Base-by-base conservation (phyloP, 139 green algal genomes). In the Chlamydomonas eustigma region DNA sequence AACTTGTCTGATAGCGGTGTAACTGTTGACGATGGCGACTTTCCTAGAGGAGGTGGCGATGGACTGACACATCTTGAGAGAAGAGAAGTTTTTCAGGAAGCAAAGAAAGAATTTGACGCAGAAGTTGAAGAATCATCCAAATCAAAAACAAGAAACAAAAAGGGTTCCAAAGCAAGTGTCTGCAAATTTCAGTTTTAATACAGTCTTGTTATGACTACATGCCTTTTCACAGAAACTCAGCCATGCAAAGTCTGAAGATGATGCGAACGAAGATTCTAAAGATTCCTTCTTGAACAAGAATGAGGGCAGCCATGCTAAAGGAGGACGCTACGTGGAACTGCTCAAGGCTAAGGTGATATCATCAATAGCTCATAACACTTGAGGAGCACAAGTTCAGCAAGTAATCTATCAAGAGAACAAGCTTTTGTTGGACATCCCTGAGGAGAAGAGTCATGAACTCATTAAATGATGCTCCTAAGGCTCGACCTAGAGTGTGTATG, bases 271-370 rank as follows among this genome's bases (percentile, higher is more conserved):
- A 64, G 39, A 32, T 38, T 65, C 24, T 3, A 22, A 8, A 12
- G 36, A 18, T 18, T 58, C 44, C 18, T 18, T 58, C 12, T 58
- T 58, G 24, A 32, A 24, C 39, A 68, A 52, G 34, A 31, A 36
- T 63, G 34, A 3, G 28, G 2, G 0, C 36, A 50, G 50, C 18
- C 8, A 81, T 58, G 84, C 78, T 51, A 90, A 89, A 32, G 34
- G 85, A 24, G 80, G 87, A 3, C 90, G 90, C 39, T 93, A 86
- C 77, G 91, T 93, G 18, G 91, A 96, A 80, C 81, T 95, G 25
- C 86, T 97, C 32, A 94, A 93, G 64, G 89, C 87, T 80, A 94
- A 94, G 90, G 89, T 92, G 52, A 31, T 63, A 63, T 63, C 50
- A 28, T 28, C 22, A 63, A 63, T 22, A 63, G 22, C 22, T 22